Percentiles rank a stretch among this genome's conserved stretches.
Conservation (phyloP, 306 rosid genomes). For the Rubus parviflorus region DNA sequence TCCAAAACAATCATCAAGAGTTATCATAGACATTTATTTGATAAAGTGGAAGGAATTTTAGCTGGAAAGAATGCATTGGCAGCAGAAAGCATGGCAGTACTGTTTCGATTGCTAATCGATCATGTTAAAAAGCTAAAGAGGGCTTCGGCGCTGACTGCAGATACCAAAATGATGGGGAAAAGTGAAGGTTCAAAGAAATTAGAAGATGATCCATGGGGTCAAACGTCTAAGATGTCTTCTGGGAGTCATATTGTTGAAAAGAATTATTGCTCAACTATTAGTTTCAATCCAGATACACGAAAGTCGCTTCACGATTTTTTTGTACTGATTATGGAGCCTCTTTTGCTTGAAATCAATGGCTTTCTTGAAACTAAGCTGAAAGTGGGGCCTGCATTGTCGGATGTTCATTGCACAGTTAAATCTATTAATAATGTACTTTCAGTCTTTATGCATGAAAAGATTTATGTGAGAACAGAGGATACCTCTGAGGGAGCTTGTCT, state of each 20-base stretch:
- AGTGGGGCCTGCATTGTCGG: constrained; percentile 38
- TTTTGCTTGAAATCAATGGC: constrained; percentile 48
- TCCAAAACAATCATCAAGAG: constrained; percentile 53
- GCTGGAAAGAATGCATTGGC: constrained; percentile 56
- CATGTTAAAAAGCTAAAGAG: constrained; percentile 56
- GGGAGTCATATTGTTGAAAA: constrained; percentile 29
- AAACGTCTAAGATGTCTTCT: constrained; percentile 18
- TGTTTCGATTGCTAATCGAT: constrained; percentile 56
- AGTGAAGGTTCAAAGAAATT: constrained; percentile 28
- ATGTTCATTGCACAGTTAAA: constrained; percentile 52
- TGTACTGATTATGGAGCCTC: constrained; percentile 75
- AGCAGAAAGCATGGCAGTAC: constrained; percentile 60
- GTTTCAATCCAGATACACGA: constrained; percentile 50
- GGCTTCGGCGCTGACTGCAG: constrained; percentile 38
- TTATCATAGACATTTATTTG: constrained; percentile 85
- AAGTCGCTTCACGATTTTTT: constrained; percentile 68
- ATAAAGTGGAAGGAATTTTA: constrained; percentile 48
- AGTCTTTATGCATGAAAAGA: constrained; percentile 67
- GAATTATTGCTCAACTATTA: constrained; percentile 27
- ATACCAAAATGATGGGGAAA: constrained; percentile 35
- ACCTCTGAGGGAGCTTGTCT: constrained; percentile 62
- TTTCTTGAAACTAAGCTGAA: constrained; percentile 33
- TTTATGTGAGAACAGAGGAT: constrained; percentile 84
- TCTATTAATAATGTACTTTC: constrained; percentile 65
- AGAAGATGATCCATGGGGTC: constrained; percentile 26